Evolutionary conservation across 2,329 filamentous ascomycete species (phyloP), one percentile per base, ranked within the genome.

Genomic region (Colletotrichum eleusines): DNA sequence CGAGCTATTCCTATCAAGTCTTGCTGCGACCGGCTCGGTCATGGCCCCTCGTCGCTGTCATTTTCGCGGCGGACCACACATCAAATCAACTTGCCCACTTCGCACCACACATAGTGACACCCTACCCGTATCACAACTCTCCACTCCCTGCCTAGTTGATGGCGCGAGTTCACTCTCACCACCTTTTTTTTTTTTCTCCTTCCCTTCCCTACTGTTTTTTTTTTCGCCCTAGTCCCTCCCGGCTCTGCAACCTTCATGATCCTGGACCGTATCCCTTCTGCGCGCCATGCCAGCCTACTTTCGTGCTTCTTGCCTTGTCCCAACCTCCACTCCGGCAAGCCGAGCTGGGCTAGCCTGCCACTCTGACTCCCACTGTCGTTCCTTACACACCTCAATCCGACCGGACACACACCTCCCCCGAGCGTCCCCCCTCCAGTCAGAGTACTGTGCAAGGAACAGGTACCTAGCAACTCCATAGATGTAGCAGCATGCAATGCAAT

Each of bases 211-310:
- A 7, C 20, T 44, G 31, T 55, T 60, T n/a, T 38, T 31, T 38
- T 18, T 31, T 38, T 35, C 55, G 16, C 40, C 40, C 16, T 9
- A n/a, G 31, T 33, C 48, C 62, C 57, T 69, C 40, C 58, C 59
- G 44, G 51, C 53, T 69, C 58, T 53, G 59, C 60, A 63, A 28
- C 63, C 55, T 54, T 62, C 50, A 42, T 63, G 64, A 69, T 63
- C 64, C 69, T 26, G 53, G 59, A 40, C 58, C 40, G 40, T 40
- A 31, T 58, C 58, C 35, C 51, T 53, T 63, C 64, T 68, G 69
- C 59, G 72, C 63, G 72, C 72, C 72, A 73, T 65, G 48, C 51
- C 69, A 69, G 61, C 71, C 72, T 64, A 66, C 73, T 73, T 73
- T 67, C 72, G 71, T 73, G 71, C 67, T 68, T 61, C 71, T 63